Conservation (phyloP, 192 early-diverging fungal genomes). For the Umbelopsis isabellina region DNA sequence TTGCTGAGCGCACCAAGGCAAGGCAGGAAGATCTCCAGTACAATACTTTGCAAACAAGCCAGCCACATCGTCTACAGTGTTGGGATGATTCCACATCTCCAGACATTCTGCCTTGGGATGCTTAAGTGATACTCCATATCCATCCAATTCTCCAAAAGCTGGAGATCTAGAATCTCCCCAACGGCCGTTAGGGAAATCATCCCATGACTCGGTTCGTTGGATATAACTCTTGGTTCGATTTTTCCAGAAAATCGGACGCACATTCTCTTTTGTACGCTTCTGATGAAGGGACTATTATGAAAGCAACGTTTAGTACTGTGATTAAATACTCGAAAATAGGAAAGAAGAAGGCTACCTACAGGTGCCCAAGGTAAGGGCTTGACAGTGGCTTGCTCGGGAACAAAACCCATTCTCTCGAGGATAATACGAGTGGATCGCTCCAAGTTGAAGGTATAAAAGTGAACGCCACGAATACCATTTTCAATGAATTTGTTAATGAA, state of each 20-base stretch:
- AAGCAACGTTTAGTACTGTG: neutral
- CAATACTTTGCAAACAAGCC: conserved; percentile 85
- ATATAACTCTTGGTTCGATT: conserved; percentile 94
- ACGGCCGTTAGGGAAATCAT: conserved; percentile 97
- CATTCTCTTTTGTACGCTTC: conserved; percentile 92
- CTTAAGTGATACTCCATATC: conserved; percentile 82
- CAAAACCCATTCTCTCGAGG: conserved; percentile 82
- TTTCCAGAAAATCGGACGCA: conserved; percentile 98
- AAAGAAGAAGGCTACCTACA: conserved; percentile 16
- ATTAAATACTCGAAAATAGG: neutral
- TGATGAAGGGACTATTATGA: conserved; percentile 67
- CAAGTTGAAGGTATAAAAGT: conserved; percentile 97
- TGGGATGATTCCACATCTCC: conserved; percentile 81
- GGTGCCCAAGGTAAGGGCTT: conserved; percentile 46
- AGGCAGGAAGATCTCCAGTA: conserved; percentile 69
- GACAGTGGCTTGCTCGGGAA: conserved; percentile 64
- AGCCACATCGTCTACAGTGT: conserved; percentile 66
- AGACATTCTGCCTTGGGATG: conserved; percentile 65
- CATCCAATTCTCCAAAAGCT: conserved; percentile 78
- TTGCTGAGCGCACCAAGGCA: conserved; percentile 92
- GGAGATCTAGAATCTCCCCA: conserved; percentile 98
- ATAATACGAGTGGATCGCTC: conserved; percentile 87
- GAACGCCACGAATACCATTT: conserved; percentile 75
- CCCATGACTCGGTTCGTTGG: conserved; percentile 89
- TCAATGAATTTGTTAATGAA: conserved; percentile 50